Evolutionary conservation across 2,329 filamentous ascomycete species (phyloP), one percentile per base, ranked within the genome.

Genomic region (Aspergillus uvarum): DNA sequence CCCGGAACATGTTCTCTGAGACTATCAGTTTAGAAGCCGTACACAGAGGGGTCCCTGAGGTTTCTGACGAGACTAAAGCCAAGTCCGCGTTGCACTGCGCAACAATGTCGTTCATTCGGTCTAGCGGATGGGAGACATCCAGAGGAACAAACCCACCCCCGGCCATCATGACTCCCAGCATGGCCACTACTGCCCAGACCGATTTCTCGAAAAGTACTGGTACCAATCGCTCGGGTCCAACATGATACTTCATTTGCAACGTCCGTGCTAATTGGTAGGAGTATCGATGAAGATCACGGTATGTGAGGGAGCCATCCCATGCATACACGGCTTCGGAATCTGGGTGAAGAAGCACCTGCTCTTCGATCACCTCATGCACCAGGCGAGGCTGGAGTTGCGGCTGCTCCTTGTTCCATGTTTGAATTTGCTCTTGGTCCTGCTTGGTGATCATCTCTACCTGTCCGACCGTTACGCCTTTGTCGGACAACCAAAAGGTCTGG

Each of bases 181-280:
- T 35, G 12, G 54, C 47, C 21, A 56, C 54, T 48, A 47, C 29
- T 7, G 47, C 47, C 54, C 54, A 56, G 8, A n/a, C 5, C 10
- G 44, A 50, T 35, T 56, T 56, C 31, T 56, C 54, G 26, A 56
- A 56, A 19, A 32, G 38, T 16, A 56, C 12, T 19, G 54, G 54
- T 14, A 56, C 54, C 22, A 51, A 21, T n/a, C 49, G 47, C 19
- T 35, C 47, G 31, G 29, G 47, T 3, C 54, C 54, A 21, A 56
- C 54, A 10, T 47, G 47, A 35, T 35, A 35, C 16, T 51, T 26
- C 6, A n/a, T 19, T 5, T 32, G 2, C 14, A 56, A 35, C 14
- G 42, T n/a, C 26, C 32, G 47, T 7, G 54, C 54, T 47, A 56
- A 12, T 26, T 42, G 47, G 4, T 47, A 50, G 22, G 54, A 48